These are phyloP conservation scores for Globisporangium solare DNA, from an alignment of 352 stramenopile genomes.

Conservation along the genomic window DNA sequence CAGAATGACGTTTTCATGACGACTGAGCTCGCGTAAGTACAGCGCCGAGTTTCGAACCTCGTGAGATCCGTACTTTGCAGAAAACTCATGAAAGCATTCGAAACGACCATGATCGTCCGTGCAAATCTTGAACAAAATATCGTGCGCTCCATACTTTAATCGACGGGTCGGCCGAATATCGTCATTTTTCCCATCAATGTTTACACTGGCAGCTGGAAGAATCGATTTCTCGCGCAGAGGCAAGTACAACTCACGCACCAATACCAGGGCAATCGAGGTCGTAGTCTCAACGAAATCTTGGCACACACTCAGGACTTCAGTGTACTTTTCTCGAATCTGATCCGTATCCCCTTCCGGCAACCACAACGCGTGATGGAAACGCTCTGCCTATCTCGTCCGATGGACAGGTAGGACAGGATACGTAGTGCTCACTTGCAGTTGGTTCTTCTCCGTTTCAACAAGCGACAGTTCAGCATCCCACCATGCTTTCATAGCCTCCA, in stretches of 20 bases:
- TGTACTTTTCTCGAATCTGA: conserved; percentile 76
- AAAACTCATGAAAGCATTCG: conserved; percentile 85
- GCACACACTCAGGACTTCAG: conserved; percentile 77
- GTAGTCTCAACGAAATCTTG: conserved; percentile 87
- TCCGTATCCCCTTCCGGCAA: conserved; percentile 29
- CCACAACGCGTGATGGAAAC: conserved; percentile 47
- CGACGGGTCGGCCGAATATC: conserved; percentile 45
- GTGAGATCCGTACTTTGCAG: conserved; percentile 80
- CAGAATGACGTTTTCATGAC: conserved; percentile 38
- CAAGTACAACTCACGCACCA: conserved; percentile 81
- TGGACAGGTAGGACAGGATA: conserved; percentile 50
- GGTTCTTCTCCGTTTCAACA: conserved; percentile 38
- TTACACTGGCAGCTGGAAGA: conserved; percentile 37
- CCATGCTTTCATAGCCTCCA: conserved; percentile 72
- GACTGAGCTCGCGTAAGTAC: conserved; percentile 50
- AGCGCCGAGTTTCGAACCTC: conserved; percentile 79
- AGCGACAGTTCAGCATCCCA: conserved; percentile 66
- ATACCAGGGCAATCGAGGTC: conserved; percentile 53
- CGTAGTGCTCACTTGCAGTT: conserved; percentile 32
- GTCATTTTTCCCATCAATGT: conserved; percentile 70
- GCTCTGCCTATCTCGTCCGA: conserved; percentile 58
- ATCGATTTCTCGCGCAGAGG: conserved; percentile 79
- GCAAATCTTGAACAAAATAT: conserved; percentile 88
- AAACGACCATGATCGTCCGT: conserved; percentile 90
- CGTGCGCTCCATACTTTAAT: conserved; percentile 81